A percentile compares a stretch with the other conserved stretches of the same genome.
phyloP scores from a whole-genome alignment of 2,329 filamentous ascomycete genomes.

The Microcera coccophila region DNA sequence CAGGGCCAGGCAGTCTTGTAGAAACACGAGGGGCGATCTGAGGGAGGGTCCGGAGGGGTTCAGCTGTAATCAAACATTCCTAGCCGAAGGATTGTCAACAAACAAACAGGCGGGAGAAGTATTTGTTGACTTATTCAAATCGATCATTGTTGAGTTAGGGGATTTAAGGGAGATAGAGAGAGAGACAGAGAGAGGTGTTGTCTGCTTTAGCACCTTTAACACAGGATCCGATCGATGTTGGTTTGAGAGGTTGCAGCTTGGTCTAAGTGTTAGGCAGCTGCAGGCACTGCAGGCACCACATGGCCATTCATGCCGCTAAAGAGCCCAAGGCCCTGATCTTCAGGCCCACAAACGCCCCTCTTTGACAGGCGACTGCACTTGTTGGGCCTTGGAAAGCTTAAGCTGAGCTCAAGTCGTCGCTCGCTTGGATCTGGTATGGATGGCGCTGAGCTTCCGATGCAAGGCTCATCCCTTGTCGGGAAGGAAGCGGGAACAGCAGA shows the following conservation, averaged over 20 bases:
- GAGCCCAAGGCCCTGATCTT: not conserved
- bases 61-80: not conserved
- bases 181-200: not conserved
- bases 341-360: too few species aligned
- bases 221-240: not conserved
- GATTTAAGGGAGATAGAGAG: not conserved
- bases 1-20: conserved; percentile 6
- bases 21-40: not conserved
- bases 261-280: not conserved
- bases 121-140: not conserved
- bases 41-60: conserved; percentile 3
- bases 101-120: not conserved
- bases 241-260: not conserved
- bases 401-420: too few species aligned
- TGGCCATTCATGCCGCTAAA: not conserved
- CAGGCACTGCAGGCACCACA: not conserved
- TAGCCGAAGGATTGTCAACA: not conserved
- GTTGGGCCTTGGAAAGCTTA: too few species aligned
- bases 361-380: too few species aligned
- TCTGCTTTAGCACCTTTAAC: not conserved
- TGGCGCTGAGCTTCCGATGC: too few species aligned
- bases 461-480: too few species aligned
- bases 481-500: too few species aligned
- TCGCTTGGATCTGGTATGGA: too few species aligned
- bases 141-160: not conserved